phyloP scores from a whole-genome alignment of 225 moss, liverwort and hornwort genomes.

The Antitrichia curtipendula region DNA sequence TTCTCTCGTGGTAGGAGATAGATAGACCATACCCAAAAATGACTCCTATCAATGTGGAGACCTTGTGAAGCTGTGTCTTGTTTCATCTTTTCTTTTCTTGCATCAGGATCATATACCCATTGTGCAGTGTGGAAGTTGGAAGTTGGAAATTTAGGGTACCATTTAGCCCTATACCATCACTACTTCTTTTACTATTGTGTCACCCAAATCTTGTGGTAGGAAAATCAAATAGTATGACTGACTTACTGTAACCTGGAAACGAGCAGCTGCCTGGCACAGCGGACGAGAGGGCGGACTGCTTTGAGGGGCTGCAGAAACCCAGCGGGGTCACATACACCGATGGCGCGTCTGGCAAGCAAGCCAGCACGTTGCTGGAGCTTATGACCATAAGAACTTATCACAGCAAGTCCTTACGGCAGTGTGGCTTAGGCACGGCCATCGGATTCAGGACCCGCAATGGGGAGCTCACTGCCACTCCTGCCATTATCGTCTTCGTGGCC shows the following conservation, averaged over 20 bases:
- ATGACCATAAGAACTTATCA: slow-evolving; percentile 43
- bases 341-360: slow-evolving; percentile 21
- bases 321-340: not conserved
- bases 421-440: slow-evolving; percentile 36
- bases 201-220: not conserved
- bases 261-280: slow-evolving; percentile 22
- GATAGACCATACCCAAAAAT: not conserved
- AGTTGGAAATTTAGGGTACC: not conserved
- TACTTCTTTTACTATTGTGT: not conserved
- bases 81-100: not conserved
- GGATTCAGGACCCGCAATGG: slow-evolving; percentile 32
- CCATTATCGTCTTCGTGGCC: slow-evolving; percentile 46
- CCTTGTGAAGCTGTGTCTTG: not conserved
- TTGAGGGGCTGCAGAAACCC: slow-evolving; percentile 26
- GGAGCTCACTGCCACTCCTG: slow-evolving; percentile 26
- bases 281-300: slow-evolving; percentile 37
- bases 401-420: slow-evolving; percentile 33
- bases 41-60: not conserved
- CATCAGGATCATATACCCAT: not conserved
- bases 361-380: slow-evolving; percentile 39
- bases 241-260: slow-evolving; percentile 9
- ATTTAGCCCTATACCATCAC: not conserved
- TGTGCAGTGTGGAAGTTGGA: not conserved
- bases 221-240: not conserved
- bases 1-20: not conserved